Percentiles rank a stretch among this genome's conserved stretches.
phyloP scores from a whole-genome alignment of 2,329 filamentous ascomycete species.

The Proliferodiscus dingleyae region DNA sequence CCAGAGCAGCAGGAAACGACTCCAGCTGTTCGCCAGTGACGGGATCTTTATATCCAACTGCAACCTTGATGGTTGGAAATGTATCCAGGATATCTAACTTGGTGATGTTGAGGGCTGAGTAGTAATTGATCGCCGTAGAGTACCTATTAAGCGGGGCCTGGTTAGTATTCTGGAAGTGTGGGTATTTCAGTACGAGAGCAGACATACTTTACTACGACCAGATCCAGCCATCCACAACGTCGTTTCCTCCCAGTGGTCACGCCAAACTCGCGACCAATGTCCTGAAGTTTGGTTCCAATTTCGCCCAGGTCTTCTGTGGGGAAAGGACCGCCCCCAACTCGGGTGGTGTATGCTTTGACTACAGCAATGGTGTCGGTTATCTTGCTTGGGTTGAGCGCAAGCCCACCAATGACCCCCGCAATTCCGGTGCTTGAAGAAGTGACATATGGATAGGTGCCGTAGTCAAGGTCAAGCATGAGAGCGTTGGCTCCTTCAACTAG shows the following conservation, averaged over 20 bases:
- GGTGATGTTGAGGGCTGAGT: conserved; percentile 49
- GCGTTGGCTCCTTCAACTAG: conserved; percentile 62
- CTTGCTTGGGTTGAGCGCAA: conserved; percentile 56
- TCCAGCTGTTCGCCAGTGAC: conserved; percentile 44
- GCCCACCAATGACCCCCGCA: conserved; percentile 56
- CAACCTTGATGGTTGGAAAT: conserved; percentile 70
- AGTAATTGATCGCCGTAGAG: background rate
- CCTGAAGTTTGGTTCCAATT: conserved; percentile 42
- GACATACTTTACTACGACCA: conserved; percentile 37
- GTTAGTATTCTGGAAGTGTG: background rate
- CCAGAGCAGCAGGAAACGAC: conserved; percentile 61
- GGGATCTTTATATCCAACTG: conserved; percentile 44
- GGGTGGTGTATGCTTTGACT: conserved; percentile 63
- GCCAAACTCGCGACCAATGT: conserved; percentile 40
- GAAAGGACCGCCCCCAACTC: conserved; percentile 58
- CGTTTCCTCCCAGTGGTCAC: conserved; percentile 49
- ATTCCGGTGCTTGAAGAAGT: conserved; percentile 47
- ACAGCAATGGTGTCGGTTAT: conserved; percentile 60
- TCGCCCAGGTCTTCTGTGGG: conserved; percentile 54
- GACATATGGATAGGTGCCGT: conserved; percentile 45
- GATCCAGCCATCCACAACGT: conserved; percentile 56
- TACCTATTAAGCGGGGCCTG: background rate
- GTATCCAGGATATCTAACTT: conserved; percentile 68
- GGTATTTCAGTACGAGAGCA: conserved; percentile 36
- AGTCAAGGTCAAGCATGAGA: conserved; percentile 62